Conservation (phyloP, 345 rosid genomes). For the Conringia planisiliqua region DNA sequence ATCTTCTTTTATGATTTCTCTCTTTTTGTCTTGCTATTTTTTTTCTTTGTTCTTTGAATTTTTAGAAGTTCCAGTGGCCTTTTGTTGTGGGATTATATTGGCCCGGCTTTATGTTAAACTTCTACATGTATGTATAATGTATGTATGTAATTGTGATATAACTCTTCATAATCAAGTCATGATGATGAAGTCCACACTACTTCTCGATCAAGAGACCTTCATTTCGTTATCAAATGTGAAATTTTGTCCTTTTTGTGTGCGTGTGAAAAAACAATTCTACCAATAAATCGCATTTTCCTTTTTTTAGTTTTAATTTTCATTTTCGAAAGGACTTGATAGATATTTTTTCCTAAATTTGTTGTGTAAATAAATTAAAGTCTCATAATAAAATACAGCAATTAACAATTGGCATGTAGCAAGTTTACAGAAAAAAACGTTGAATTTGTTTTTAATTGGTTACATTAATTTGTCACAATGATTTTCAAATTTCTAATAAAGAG, state of each 20-base stretch:
- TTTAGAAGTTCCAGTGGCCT: constrained; percentile 33
- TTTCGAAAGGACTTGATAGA: background rate
- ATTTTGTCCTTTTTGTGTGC: background rate
- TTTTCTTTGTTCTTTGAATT: background rate
- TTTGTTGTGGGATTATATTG: constrained; percentile 14
- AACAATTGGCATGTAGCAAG: background rate
- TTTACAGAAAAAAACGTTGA: background rate
- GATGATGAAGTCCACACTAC: constrained; percentile 6
- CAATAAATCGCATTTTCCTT: background rate
- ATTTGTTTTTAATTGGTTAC: background rate
- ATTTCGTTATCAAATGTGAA: background rate
- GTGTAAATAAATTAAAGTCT: background rate
- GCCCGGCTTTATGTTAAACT: constrained; percentile 33
- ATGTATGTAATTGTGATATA: constrained; percentile 23
- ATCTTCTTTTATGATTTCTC: background rate
- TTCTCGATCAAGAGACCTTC: constrained; percentile 13
- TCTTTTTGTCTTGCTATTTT: background rate
- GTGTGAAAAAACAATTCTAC: background rate
- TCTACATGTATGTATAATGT: constrained; percentile 10
- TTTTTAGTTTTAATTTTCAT: background rate
- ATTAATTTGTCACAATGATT: background rate
- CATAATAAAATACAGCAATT: background rate
- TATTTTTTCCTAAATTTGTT: no score
- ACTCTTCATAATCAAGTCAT: background rate
- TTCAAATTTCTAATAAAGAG: background rate